Evolutionary conservation across 306 rosid species (phyloP), one percentile per base, ranked within the genome.

Genomic region (Cercis canadensis): DNA sequence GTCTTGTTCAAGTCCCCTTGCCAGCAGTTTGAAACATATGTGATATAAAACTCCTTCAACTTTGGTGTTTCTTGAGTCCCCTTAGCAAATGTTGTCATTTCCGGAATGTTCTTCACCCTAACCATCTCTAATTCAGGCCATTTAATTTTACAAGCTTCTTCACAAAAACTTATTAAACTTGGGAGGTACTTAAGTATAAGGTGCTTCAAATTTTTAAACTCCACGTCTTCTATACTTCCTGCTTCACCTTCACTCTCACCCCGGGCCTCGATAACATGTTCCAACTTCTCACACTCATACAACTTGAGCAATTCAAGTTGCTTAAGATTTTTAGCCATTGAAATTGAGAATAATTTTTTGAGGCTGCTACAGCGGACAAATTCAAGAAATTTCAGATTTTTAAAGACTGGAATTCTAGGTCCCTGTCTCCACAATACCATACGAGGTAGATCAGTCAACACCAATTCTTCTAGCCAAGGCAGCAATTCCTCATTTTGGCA

Each of bases 171-270:
- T 0, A 2, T 7, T 5, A 71, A 15, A 0, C 3, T 70, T 0
- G 75, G 66, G 24, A 70, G 75, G 17, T 58, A 6, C 16, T 58
- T 70, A 1, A 70, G 57, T 18, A 70, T 24, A 31, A 70, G 56
- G 21, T 49, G 18, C 46, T 68, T 14, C 5, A 68, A 11, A 10
- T 53, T 0, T 0, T 29, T 31, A 0, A 68, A 46, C 5, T 11
- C 12, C 24, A 31, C n/a, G 2, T 19, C 2, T 11, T 32, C 6
- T 3, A 7, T 11, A 12, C 6, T 16, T 70, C 14, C 7, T 12
- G 3, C 4, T 70, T 70, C 32, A 57, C 32, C 75, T 5, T 0
- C 7, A n/a, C n/a, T n/a, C n/a, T n/a, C n/a, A 13, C 0, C 24
- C n/a, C 3, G 29, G 1, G 2, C 29, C 29, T 24, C 29, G 29